Conservation (phyloP, 176 grass and related monocot species). For the Pontederia paniculata region DNA sequence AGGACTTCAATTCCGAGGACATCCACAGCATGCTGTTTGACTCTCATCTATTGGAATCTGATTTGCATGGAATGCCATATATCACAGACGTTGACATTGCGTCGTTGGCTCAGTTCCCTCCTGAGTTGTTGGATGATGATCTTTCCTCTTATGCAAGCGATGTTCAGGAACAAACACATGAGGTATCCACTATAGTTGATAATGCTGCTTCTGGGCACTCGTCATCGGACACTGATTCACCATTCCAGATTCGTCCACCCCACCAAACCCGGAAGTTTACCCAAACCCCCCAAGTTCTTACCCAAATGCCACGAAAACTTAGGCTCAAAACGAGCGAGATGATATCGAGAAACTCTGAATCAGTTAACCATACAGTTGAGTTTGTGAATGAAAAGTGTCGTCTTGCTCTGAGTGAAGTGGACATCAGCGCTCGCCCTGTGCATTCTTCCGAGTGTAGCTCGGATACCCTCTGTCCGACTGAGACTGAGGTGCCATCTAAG, state of each 20-base stretch:
- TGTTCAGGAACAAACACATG: conserved; percentile 5
- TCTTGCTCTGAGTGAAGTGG: conserved; percentile 21
- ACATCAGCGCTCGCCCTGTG: not conserved
- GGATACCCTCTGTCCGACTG: conserved; percentile 1
- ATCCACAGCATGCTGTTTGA: too few relatives aligned
- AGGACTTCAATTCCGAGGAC: conserved; percentile 15
- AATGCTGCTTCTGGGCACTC: conserved; percentile 3
- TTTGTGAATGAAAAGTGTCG: conserved; percentile 23
- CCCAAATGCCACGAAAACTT: not conserved
- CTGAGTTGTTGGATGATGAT: not conserved
- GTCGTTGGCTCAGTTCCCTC: not conserved
- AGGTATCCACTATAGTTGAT: conserved; percentile 12
- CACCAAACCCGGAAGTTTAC: not conserved
- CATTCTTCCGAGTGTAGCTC: not conserved
- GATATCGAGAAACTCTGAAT: conserved; percentile 42
- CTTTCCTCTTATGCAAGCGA: conserved; percentile 10
- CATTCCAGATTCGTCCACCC: conserved; percentile 27
- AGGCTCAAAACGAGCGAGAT: conserved; percentile 48
- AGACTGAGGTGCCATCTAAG: not conserved
- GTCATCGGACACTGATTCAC: conserved; percentile 25
- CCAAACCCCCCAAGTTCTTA: too few relatives aligned
- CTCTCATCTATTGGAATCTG: too few relatives aligned
- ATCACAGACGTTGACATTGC: not conserved
- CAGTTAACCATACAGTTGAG: conserved; percentile 43
- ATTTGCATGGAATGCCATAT: not conserved